Conservation (phyloP, 768 basidiomycete species). For the Podaxis sp. region DNA sequence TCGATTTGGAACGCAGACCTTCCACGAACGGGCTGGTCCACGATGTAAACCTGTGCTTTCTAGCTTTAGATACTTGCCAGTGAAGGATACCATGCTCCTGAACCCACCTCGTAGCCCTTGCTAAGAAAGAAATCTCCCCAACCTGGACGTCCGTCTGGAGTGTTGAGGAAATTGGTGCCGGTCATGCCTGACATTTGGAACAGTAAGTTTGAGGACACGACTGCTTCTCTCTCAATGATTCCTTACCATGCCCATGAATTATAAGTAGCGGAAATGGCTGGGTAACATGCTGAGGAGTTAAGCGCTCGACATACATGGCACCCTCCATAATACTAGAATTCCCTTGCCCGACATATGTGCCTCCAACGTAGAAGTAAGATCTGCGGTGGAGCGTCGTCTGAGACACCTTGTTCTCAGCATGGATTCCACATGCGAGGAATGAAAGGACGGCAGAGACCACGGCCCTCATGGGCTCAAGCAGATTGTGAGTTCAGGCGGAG, state of each 20-base stretch:
- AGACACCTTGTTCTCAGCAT: background rate
- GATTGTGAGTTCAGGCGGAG: background rate
- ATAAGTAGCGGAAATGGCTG: slow-evolving; percentile 39
- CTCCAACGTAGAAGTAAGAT: slow-evolving; percentile 45
- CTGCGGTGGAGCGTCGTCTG: slow-evolving; percentile 35
- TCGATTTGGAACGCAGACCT: slow-evolving; percentile 39
- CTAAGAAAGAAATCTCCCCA: slow-evolving; percentile 52
- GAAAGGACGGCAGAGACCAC: background rate
- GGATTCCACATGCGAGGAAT: background rate
- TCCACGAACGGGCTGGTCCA: slow-evolving; percentile 43
- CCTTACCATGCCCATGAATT: slow-evolving; percentile 42
- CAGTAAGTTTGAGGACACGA: background rate
- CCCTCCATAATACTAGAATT: slow-evolving; percentile 34
- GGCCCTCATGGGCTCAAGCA: background rate
- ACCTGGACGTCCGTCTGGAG: slow-evolving; percentile 47
- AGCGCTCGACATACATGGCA: slow-evolving; percentile 39
- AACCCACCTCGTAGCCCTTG: slow-evolving; percentile 44
- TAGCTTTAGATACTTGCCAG: background rate
- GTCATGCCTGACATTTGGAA: slow-evolving; percentile 35
- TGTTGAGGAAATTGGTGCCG: slow-evolving; percentile 47
- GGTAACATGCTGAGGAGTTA: slow-evolving; percentile 35
- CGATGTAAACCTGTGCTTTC: slow-evolving; percentile 32
- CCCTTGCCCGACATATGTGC: slow-evolving; percentile 29
- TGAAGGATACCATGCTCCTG: background rate
- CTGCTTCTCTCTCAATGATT: background rate